Evolutionary conservation across 192 early-diverging fungal genomes (phyloP), one percentile per base, ranked within the genome.

Genomic region (Nowakowskiella sp.): DNA sequence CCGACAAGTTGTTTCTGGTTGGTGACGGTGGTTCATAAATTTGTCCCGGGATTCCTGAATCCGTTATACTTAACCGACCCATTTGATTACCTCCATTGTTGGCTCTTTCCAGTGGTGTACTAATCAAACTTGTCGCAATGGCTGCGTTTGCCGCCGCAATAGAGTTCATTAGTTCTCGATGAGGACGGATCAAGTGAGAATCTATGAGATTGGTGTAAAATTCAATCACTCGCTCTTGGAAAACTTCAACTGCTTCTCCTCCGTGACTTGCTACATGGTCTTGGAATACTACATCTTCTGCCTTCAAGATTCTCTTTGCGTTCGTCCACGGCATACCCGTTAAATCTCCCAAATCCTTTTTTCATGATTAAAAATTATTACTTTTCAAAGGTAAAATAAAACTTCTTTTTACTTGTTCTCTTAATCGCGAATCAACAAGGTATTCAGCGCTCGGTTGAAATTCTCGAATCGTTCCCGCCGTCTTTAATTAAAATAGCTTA

Each of bases 201-300:
- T 66, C 51, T 22, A 76, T 56, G 0, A 76, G 24, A 22, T 69
- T 62, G 10, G 61, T 42, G 67, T 76, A 76, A 29, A 76, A 66
- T 16, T 66, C 58, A n/a, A 65, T 31, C 3, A 72, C 62, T 6
- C 73, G 66, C 1, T 61, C 53, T 34, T 66, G 53, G 50, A 76
- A 72, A 2, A 21, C 31, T 0, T 22, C 26, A n/a, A 13, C 39
- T 31, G 47, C 42, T 49, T 76, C 73, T 30, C 73, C 73, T 6
- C 22, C 24, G 19, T 65, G 53, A 6, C 30, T 31, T 16, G 61
- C 68, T 9, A 76, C 29, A 42, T 73, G 66, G 8, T 66, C 65
- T n/a, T 76, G 60, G 25, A 67, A 47, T 7, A 52, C 34, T 4
- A 55, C 48, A 60, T 76, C 70, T 32, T 57, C 52, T 21, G 29